These are phyloP conservation scores for Podospora australis DNA, from an alignment of 495 filamentous ascomycete genomes.

Conservation along the genomic window DNA sequence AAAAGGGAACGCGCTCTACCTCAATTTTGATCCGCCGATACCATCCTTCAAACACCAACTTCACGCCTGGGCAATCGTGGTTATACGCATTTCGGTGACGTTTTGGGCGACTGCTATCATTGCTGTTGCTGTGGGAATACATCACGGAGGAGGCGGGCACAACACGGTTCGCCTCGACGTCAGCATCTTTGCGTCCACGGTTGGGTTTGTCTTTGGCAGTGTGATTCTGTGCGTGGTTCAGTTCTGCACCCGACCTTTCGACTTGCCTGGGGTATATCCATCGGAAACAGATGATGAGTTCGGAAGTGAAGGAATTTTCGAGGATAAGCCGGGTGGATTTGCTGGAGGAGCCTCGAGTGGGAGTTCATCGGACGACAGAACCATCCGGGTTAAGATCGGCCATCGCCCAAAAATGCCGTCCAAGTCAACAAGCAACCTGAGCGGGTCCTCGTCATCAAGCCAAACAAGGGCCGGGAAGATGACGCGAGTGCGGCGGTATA, in stretches of 20 bases:
- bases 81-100: not conserved
- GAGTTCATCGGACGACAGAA: not conserved
- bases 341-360: not conserved
- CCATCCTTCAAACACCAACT: conserved; percentile 10
- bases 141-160: conserved; percentile 1
- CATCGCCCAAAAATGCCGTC: conserved; percentile 3
- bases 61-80: conserved; percentile 12
- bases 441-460: not conserved
- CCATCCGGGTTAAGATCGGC: not conserved
- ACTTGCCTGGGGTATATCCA: conserved; percentile 9
- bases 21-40: conserved; percentile 5
- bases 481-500: not conserved
- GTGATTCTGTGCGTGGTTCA: conserved; percentile 2
- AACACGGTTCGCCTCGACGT: conserved; percentile 3
- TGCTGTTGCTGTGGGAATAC: conserved; percentile 10
- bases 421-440: not conserved
- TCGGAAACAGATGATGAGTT: not conserved
- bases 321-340: not conserved
- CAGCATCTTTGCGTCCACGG: conserved; percentile 12
- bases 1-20: conserved; percentile 6
- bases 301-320: not conserved
- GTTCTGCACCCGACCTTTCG: conserved; percentile 4
- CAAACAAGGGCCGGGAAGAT: not conserved
- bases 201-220: conserved; percentile 3
- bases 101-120: conserved; percentile 7